These are phyloP conservation scores for Celoporthe dispersa DNA, from an alignment of 2,329 filamentous ascomycete genomes.

Conservation along the genomic window DNA sequence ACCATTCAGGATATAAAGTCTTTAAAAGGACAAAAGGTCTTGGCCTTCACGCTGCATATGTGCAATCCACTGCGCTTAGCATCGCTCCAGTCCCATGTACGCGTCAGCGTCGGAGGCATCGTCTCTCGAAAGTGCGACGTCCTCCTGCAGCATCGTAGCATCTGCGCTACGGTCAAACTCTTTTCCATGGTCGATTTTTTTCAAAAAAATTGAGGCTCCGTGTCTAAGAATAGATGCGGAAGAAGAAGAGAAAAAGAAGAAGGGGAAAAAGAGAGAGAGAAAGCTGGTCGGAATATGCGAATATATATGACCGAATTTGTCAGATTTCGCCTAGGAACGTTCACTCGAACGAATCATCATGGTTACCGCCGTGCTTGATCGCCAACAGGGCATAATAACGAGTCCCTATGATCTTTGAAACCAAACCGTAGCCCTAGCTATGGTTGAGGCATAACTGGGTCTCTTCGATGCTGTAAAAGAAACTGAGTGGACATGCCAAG, in stretches of 20 bases:
- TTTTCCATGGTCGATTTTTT: not conserved
- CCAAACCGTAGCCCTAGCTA: not conserved
- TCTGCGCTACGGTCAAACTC: not conserved
- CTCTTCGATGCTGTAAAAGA: not conserved
- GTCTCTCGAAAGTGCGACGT: constrained; percentile 1
- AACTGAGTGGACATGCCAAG: not conserved
- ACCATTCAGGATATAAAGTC: not conserved
- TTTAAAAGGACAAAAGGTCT: not conserved
- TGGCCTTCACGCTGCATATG: not conserved
- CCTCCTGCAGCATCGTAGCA: not conserved
- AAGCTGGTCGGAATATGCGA: not conserved
- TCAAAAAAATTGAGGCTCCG: not conserved
- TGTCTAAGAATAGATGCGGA: not conserved
- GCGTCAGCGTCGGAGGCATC: constrained; percentile 10
- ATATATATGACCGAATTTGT: not conserved
- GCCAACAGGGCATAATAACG: not conserved
- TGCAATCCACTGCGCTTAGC: not conserved
- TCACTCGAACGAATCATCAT: not conserved
- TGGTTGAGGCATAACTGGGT: not conserved
- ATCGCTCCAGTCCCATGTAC: not conserved
- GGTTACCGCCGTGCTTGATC: not conserved
- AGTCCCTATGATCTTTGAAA: not conserved
- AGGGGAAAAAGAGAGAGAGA: not conserved
- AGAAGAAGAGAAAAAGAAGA: too few species aligned
- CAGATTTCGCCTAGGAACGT: not conserved